These are phyloP conservation scores for Crithidia expoeki DNA, from an alignment of 208 protist genomes.

Conservation along the genomic window DNA sequence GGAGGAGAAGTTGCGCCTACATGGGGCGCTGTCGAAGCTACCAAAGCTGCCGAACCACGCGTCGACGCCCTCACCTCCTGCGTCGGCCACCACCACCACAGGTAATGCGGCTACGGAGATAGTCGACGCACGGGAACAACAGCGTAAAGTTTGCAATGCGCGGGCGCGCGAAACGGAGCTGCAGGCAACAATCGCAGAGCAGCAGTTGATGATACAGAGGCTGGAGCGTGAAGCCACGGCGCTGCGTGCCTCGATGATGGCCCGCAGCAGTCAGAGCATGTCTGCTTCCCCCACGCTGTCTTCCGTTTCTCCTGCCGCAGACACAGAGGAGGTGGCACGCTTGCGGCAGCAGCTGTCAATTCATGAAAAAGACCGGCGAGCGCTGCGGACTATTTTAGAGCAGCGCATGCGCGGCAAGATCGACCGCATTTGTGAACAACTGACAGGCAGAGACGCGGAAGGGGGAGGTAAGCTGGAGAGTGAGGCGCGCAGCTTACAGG, in stretches of 20 bases:
- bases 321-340: slow-evolving; percentile 7
- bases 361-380: slow-evolving; percentile 79
- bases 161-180: slow-evolving; percentile 15
- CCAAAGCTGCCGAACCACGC: slow-evolving; percentile 5
- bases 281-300: background rate
- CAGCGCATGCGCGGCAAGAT: slow-evolving; percentile 80
- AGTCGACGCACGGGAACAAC: background rate
- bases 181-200: slow-evolving; percentile 1
- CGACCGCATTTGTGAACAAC: slow-evolving; percentile 64
- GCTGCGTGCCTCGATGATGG: background rate
- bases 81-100: background rate
- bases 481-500: slow-evolving; percentile 60
- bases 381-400: slow-evolving; percentile 90
- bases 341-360: slow-evolving; percentile 27
- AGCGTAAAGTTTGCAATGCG: slow-evolving; percentile 5
- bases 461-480: slow-evolving; percentile 26
- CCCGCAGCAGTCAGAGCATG: background rate
- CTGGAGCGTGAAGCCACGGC: slow-evolving; percentile 14
- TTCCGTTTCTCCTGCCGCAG: background rate
- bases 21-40: slow-evolving; percentile 25
- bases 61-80: background rate
- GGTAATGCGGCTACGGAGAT: background rate
- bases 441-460: slow-evolving; percentile 11
- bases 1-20: slow-evolving; percentile 42
- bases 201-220: slow-evolving; percentile 17